These are phyloP conservation scores for Tylopilus vinaceipallidus DNA, from an alignment of 768 basidiomycete species.

Conservation along the genomic window DNA sequence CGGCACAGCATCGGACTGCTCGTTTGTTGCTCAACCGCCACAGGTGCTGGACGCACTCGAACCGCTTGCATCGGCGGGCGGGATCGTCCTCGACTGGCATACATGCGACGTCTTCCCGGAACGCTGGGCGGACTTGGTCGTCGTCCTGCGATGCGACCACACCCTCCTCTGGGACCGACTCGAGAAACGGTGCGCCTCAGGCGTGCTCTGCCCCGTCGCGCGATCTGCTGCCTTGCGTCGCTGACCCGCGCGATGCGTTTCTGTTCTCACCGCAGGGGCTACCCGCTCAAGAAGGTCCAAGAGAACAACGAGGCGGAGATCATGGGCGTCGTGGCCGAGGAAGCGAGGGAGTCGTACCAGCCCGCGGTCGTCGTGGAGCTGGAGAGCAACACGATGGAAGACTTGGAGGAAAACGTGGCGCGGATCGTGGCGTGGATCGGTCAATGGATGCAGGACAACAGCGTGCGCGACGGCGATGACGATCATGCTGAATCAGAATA, in stretches of 20 bases:
- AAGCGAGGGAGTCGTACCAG: constrained; percentile 84
- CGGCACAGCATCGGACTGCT: background rate
- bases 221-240: background rate
- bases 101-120: constrained; percentile 93
- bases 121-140: constrained; percentile 93
- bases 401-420: constrained; percentile 84
- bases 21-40: too few species aligned
- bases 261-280: constrained; percentile 51
- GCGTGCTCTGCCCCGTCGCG: background rate
- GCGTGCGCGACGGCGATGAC: background rate
- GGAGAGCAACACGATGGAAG: constrained; percentile 68
- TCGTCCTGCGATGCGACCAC: constrained; percentile 90
- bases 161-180: constrained; percentile 84
- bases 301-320: constrained; percentile 99
- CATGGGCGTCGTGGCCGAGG: constrained; percentile 88
- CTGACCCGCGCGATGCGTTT: background rate
- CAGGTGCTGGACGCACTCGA: constrained; percentile 91
- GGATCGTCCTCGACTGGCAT: constrained; percentile 92
- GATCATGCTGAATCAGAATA: constrained; percentile 1
- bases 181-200: constrained; percentile 69
- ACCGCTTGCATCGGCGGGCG: constrained; percentile 62
- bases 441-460: constrained; percentile 57
- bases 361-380: constrained; percentile 86
- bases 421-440: constrained; percentile 88
- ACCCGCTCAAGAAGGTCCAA: constrained; percentile 89